Base-by-base conservation (phyloP, 192 early-diverging fungal species). In the Linderina pennispora region DNA sequence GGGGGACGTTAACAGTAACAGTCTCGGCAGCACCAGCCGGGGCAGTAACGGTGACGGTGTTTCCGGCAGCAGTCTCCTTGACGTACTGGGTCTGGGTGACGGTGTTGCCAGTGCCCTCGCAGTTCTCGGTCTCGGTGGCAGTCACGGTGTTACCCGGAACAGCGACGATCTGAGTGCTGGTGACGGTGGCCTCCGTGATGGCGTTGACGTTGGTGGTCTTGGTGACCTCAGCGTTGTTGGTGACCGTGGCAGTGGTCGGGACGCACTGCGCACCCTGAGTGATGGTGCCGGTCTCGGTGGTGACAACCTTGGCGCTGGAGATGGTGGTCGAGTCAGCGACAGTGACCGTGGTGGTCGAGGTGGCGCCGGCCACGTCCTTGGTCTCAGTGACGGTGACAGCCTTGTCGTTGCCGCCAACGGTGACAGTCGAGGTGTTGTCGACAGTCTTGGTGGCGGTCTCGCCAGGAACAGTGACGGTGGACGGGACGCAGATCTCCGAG, bases 361-460 rank as follows among this genome's bases (percentile, higher is more conserved):
- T 64, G 34, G 42, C 40, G 43, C 49, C 62, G 40, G 54, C 57
- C 50, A 53, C 48, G 36, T 26, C 38, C 34, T 38, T 31, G 20
- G 45, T 23, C 8, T 36, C 40, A 26, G 58, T 58, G 40, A 65
- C 55, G 15, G 57, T 59, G 39, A 59, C 54, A 9, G 53, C 56
- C 25, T 48, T 57, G 39, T 50, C 26, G 24, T 40, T 31, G 37
- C 37, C 54, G 15, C 15, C 37, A 1, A 34, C 45, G 21, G 50
- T 25, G 36, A 42, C 45, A 25, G 48, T 39, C 42, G 43, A 8
- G 28, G 28, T 31, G 28, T 31, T 31, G 28, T 5, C 11, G 6
- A 31, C 28, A 11, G 28, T 31, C 28, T 31, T 11, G 28, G 28
- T 31, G 6, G 28, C 5, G 28, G 5, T 11, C 28, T 31, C 11